phyloP scores from a whole-genome alignment of 345 rosid genomes.

The Salix exigua region DNA sequence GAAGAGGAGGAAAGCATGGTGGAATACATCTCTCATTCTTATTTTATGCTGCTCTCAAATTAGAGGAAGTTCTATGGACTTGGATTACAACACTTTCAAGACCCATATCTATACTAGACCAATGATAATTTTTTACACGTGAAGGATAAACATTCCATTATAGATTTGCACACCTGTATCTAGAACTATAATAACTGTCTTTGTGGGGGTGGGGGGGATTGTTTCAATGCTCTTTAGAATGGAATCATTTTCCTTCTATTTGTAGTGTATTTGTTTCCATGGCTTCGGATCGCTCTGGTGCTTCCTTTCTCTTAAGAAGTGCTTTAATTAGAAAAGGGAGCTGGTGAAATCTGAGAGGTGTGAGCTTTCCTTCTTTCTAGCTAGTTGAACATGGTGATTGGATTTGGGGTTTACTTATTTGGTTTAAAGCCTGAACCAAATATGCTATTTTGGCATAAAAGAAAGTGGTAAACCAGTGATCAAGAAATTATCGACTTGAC shows the following conservation, averaged over 20 bases:
- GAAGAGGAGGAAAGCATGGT: too few species aligned
- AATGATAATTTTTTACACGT: too few species aligned
- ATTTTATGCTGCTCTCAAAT: too few species aligned
- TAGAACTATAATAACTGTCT: too few species aligned
- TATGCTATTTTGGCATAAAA: background rate
- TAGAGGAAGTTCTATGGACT: too few species aligned
- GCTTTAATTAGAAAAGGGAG: background rate
- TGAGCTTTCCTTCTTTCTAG: background rate
- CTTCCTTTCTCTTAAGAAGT: background rate
- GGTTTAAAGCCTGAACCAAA: background rate
- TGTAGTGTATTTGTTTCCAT: background rate
- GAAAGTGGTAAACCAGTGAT: background rate
- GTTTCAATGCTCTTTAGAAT: background rate
- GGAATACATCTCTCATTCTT: too few species aligned
- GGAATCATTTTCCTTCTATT: background rate
- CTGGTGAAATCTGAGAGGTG: background rate
- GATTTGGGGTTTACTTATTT: background rate
- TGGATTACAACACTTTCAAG: too few species aligned
- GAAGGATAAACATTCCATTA: too few species aligned
- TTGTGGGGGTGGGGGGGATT: too few species aligned
- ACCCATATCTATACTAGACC: too few species aligned
- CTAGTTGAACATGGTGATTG: background rate
- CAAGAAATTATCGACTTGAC: background rate
- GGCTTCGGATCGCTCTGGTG: background rate
- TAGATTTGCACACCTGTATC: too few species aligned